These are phyloP conservation scores for Hortaea werneckii DNA, from an alignment of 2,329 filamentous ascomycete genomes.

Conservation along the genomic window DNA sequence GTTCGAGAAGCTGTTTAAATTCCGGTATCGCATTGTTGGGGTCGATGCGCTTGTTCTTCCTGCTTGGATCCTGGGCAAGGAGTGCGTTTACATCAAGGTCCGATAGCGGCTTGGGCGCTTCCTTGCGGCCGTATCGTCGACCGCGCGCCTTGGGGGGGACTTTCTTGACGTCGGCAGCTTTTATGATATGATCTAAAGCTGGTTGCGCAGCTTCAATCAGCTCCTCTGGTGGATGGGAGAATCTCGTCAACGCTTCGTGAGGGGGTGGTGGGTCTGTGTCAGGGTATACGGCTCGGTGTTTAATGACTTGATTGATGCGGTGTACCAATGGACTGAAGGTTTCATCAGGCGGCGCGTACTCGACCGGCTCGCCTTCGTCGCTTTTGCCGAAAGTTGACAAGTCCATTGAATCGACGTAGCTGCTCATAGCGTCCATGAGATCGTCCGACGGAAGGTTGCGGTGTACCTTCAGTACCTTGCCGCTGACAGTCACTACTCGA, in stretches of 20 bases:
- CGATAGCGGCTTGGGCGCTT: slow-evolving; percentile 72
- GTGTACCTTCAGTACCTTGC: slow-evolving; percentile 69
- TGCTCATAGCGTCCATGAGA: slow-evolving; percentile 70
- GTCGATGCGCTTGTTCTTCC: slow-evolving; percentile 46
- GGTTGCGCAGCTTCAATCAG: slow-evolving; percentile 50
- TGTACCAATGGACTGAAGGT: slow-evolving; percentile 80
- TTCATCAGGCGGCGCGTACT: slow-evolving; percentile 71
- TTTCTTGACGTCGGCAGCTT: slow-evolving; percentile 72
- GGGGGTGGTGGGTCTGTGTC: slow-evolving; percentile 52
- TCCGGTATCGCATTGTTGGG: slow-evolving; percentile 74
- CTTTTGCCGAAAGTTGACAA: slow-evolving; percentile 60
- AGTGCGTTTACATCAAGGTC: slow-evolving; percentile 79
- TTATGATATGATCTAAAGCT: slow-evolving; percentile 53
- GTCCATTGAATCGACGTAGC: slow-evolving; percentile 91
- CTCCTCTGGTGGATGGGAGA: slow-evolving; percentile 60
- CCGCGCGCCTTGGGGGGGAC: slow-evolving; percentile 35
- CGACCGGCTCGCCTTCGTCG: slow-evolving; percentile 56
- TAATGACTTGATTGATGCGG: slow-evolving; percentile 75
- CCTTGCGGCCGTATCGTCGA: slow-evolving; percentile 47
- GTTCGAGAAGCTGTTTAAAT: slow-evolving; percentile 67
- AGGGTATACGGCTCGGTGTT: slow-evolving; percentile 68
- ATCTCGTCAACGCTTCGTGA: slow-evolving; percentile 57
- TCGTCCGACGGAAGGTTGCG: slow-evolving; percentile 69
- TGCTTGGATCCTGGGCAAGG: slow-evolving; percentile 45
- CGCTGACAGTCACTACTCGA: slow-evolving; percentile 76